Conservation (phyloP, 225 moss, liverwort and hornwort genomes). For the Anthoceros angustus region DNA sequence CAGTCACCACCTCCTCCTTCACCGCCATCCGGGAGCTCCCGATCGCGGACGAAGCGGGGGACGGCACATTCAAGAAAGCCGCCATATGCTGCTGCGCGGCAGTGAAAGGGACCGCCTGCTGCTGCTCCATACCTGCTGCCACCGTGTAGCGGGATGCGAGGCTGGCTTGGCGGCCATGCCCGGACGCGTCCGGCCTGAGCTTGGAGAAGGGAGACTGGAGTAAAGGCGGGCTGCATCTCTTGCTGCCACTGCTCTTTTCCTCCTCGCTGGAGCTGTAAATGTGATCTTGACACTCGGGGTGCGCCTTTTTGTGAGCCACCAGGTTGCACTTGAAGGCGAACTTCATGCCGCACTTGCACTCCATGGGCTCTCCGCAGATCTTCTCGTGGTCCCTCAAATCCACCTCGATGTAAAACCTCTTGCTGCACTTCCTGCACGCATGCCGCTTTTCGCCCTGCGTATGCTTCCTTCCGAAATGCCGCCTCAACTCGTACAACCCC, state of each 20-base stretch:
- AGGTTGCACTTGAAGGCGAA: conserved; percentile 93
- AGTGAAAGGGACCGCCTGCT: too few species aligned
- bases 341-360: conserved; percentile 82
- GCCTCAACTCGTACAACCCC: conserved; percentile 67
- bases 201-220: background rate
- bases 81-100: too few species aligned
- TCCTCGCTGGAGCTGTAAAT: conserved; percentile 3
- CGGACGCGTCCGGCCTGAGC: background rate
- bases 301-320: conserved; percentile 82
- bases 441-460: conserved; percentile 56
- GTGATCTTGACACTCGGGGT: conserved; percentile 56
- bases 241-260: background rate
- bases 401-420: conserved; percentile 77
- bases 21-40: too few species aligned
- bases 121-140: too few species aligned
- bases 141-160: too few species aligned
- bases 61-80: too few species aligned
- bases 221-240: too few species aligned
- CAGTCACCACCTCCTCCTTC: too few species aligned
- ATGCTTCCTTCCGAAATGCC: conserved; percentile 73
- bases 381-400: conserved; percentile 93
- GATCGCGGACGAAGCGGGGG: too few species aligned
- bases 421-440: conserved; percentile 61
- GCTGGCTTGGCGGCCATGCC: too few species aligned
- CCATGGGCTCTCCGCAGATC: conserved; percentile 72